phyloP scores from a whole-genome alignment of 371 early-diverging fungal species.

The Syncephalastrum contaminatum region DNA sequence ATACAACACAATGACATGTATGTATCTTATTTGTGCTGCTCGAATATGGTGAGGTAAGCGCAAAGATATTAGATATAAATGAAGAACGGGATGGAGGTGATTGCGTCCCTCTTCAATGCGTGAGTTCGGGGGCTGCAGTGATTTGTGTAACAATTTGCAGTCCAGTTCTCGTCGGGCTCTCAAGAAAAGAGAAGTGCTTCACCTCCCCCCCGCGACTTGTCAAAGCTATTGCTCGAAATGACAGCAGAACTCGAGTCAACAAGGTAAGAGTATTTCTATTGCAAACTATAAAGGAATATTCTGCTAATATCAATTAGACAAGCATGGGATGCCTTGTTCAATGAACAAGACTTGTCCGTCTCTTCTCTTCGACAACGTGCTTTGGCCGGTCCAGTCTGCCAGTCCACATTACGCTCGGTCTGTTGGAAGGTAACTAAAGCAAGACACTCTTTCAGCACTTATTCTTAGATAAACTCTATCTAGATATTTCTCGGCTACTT shows the following conservation, averaged over 20 bases:
- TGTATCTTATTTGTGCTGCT: too few relatives aligned
- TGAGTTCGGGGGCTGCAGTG: too few relatives aligned
- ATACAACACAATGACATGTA: too few relatives aligned
- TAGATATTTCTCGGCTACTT: slow-evolving; percentile 61
- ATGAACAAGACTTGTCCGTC: slow-evolving; percentile 22
- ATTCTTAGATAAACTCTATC: background rate
- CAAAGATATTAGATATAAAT: too few relatives aligned
- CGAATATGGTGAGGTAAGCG: too few relatives aligned
- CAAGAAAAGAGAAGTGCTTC: too few relatives aligned
- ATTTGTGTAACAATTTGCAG: too few relatives aligned
- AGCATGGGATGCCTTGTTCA: slow-evolving; percentile 32
- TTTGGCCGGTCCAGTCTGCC: slow-evolving; percentile 35
- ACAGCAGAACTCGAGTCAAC: background rate
- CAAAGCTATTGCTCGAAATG: background rate
- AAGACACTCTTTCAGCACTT: background rate
- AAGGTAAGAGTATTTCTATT: background rate
- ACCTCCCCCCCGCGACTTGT: too few relatives aligned
- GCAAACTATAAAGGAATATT: too few relatives aligned
- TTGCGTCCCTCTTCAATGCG: too few relatives aligned
- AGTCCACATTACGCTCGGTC: slow-evolving; percentile 42
- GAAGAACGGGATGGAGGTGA: too few relatives aligned
- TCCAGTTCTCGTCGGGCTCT: too few relatives aligned
- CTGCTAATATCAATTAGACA: slow-evolving; percentile 5
- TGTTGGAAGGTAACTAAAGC: slow-evolving; percentile 43
- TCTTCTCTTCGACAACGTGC: slow-evolving; percentile 36